Conservation (phyloP, 2,329 filamentous ascomycete species). For the Microsporum ferrugineum region DNA sequence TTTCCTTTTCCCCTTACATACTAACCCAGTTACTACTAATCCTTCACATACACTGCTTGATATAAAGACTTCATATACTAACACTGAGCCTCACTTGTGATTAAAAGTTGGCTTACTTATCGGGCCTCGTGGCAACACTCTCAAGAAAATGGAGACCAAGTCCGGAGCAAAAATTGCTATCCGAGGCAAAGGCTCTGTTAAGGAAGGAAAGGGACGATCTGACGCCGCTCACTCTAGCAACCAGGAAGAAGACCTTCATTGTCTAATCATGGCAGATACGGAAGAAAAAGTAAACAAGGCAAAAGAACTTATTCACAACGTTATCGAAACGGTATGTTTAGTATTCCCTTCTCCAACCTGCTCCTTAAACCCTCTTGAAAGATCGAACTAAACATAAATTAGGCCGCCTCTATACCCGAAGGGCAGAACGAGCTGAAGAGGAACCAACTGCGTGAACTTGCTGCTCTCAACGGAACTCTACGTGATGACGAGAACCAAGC, state of each 20-base stretch:
- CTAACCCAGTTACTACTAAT: conserved; percentile 15
- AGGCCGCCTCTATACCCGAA: conserved; percentile 97
- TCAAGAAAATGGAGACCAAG: conserved; percentile 99
- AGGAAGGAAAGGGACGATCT: conserved; percentile 97
- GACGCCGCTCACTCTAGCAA: conserved; percentile 99
- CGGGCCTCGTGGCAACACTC: conserved; percentile 97
- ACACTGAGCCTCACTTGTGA: conserved; percentile 68
- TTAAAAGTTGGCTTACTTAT: conserved; percentile 99
- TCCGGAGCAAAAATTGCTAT: conserved; percentile 98
- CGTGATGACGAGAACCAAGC: conserved; percentile 99
- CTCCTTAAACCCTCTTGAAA: not conserved
- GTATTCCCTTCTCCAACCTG: not conserved
- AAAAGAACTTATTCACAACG: conserved; percentile 94
- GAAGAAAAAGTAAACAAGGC: conserved; percentile 99
- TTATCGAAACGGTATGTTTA: conserved; percentile 87
- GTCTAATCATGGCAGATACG: conserved; percentile 98
- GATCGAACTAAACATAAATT: conserved; percentile 21
- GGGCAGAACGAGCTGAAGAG: conserved; percentile 98
- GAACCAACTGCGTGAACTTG: conserved; percentile 94
- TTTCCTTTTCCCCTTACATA: conserved; percentile 17
- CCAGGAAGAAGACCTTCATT: conserved; percentile 98
- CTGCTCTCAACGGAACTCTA: conserved; percentile 94
- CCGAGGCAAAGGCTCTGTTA: conserved; percentile 97
- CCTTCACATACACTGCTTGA: conserved; percentile 17
- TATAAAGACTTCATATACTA: conserved; percentile 51